phyloP scores from a whole-genome alignment of 371 early-diverging fungal genomes.

The Apophysomyces elegans region DNA sequence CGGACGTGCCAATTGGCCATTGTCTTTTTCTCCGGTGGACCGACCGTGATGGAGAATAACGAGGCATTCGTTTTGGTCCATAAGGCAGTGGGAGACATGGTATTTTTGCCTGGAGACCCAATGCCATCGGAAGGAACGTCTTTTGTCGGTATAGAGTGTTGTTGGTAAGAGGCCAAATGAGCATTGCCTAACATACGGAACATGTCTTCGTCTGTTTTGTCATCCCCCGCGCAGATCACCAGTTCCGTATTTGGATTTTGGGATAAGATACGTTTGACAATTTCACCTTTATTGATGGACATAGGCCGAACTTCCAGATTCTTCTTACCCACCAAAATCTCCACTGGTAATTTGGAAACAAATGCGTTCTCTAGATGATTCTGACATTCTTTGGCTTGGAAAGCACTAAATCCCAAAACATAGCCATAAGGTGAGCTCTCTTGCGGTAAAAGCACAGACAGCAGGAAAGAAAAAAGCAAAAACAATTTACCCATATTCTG shows the following conservation, averaged over 20 bases:
- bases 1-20: slow-evolving; percentile 82
- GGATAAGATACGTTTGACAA: slow-evolving; percentile 81
- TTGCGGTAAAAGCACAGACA: slow-evolving; percentile 29
- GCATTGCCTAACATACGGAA: slow-evolving; percentile 57
- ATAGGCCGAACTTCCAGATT: slow-evolving; percentile 93
- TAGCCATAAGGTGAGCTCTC: slow-evolving; percentile 34
- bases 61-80: slow-evolving; percentile 12
- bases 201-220: slow-evolving; percentile 98
- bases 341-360: slow-evolving; percentile 86
- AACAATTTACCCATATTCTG: slow-evolving; percentile 67
- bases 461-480: too few species aligned
- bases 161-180: slow-evolving; percentile 24
- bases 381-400: slow-evolving; percentile 92
- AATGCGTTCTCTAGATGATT: slow-evolving; percentile 86
- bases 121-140: slow-evolving; percentile 14
- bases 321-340: slow-evolving; percentile 95
- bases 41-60: slow-evolving; percentile 74
- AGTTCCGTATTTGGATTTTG: slow-evolving; percentile 76
- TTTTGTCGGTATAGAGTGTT: slow-evolving; percentile 4
- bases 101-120: slow-evolving; percentile 6
- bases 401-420: slow-evolving; percentile 31
- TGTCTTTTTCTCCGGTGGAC: slow-evolving; percentile 79
- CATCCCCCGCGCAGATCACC: slow-evolving; percentile 95
- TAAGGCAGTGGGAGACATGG: background rate
- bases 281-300: slow-evolving; percentile 89